These are phyloP conservation scores for Alternaria metachromatica DNA, from an alignment of 2,329 filamentous ascomycete genomes.

Conservation along the genomic window DNA sequence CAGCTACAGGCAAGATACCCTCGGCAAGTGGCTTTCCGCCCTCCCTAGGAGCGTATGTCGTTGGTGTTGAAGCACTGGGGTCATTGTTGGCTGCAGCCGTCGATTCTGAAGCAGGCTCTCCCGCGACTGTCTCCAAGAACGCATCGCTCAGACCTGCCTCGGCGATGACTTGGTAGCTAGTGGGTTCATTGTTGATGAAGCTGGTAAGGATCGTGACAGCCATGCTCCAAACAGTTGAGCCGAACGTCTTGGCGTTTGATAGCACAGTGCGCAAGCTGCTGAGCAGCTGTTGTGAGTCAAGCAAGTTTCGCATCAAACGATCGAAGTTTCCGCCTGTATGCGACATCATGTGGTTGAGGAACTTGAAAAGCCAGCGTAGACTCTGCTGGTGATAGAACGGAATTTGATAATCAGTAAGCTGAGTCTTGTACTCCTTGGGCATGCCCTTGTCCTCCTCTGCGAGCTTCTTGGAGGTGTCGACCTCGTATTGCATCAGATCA, in stretches of 20 bases:
- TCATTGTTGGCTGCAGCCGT: constrained; percentile 24
- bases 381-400: constrained; percentile 94
- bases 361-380: constrained; percentile 92
- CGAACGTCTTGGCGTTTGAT: constrained; percentile 78
- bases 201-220: constrained; percentile 90
- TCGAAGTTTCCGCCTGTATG: constrained; percentile 84
- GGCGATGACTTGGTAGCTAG: constrained; percentile 93
- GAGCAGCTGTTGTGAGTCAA: constrained; percentile 88
- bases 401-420: constrained; percentile 89
- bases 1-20: constrained; percentile 84
- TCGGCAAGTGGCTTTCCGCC: constrained; percentile 57
- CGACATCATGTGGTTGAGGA: constrained; percentile 93
- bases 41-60: constrained; percentile 31
- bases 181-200: constrained; percentile 98
- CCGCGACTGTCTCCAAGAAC: constrained; percentile 80
- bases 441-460: constrained; percentile 76
- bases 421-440: constrained; percentile 73
- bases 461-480: constrained; percentile 70
- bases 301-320: constrained; percentile 86
- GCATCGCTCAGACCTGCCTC: constrained; percentile 90
- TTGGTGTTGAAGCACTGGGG: constrained; percentile 14
- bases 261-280: constrained; percentile 81
- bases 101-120: constrained; percentile 37
- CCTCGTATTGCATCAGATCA: constrained; percentile 82
- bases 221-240: constrained; percentile 94